phyloP scores from a whole-genome alignment of 805 yeast genomes.

The Metschnikowia anglica region DNA sequence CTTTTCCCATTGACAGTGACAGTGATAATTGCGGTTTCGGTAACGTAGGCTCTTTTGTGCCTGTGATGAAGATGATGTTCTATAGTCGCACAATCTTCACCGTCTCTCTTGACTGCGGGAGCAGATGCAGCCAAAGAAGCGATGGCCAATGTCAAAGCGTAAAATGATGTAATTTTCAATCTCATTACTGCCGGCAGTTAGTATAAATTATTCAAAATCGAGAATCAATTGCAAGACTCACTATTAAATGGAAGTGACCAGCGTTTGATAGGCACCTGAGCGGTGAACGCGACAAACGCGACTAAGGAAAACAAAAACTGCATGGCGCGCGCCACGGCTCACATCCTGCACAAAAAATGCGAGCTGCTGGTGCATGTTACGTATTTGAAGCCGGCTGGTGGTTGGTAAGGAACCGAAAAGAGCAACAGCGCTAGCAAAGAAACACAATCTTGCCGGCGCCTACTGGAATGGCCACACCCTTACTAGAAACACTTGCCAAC shows the following conservation, averaged over 20 bases:
- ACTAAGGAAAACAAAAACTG: conserved; percentile 5
- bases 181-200: conserved; percentile 15
- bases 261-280: not conserved
- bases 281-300: conserved; percentile 7
- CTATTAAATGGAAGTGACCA: not conserved
- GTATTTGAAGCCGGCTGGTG: conserved; percentile 5
- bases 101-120: conserved; percentile 18
- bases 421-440: too few species aligned
- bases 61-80: conserved; percentile 55
- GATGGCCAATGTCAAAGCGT: conserved; percentile 14
- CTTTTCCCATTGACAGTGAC: conserved; percentile 44
- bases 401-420: too few species aligned
- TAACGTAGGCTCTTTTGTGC: conserved; percentile 59
- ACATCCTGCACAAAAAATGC: conserved; percentile 3
- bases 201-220: too few species aligned
- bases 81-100: conserved; percentile 19
- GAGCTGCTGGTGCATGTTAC: conserved; percentile 6
- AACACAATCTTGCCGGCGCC: too few species aligned
- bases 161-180: conserved; percentile 13
- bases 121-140: conserved; percentile 18
- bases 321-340: not conserved
- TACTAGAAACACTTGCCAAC: too few species aligned
- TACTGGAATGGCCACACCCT: too few species aligned
- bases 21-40: conserved; percentile 46
- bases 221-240: too few species aligned